Evolutionary conservation across 2,329 filamentous ascomycete genomes (phyloP).

Genomic region (Scopulariopsis brevicaulis): DNA sequence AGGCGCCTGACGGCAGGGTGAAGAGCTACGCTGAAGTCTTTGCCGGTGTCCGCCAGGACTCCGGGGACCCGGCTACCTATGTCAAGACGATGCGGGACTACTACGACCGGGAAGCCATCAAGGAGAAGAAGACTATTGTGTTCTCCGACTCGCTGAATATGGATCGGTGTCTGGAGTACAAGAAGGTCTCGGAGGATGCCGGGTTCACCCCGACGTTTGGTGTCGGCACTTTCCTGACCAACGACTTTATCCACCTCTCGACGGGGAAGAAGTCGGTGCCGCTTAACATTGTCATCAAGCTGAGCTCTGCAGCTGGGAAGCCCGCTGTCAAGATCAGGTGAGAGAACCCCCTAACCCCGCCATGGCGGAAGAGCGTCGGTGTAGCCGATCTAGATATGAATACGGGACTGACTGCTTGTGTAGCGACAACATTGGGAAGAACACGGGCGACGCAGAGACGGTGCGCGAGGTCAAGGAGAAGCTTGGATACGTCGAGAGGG

Average conservation of each 20-base stretch:
- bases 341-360: constrained; percentile 4
- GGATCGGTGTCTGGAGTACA: constrained; percentile 84
- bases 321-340: constrained; percentile 80
- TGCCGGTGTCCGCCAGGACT: constrained; percentile 79
- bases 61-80: constrained; percentile 72
- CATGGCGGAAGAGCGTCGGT: neutral
- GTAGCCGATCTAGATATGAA: neutral
- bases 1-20: constrained; percentile 23
- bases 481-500: constrained; percentile 75
- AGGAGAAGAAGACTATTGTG: constrained; percentile 75
- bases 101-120: constrained; percentile 66
- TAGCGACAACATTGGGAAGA: constrained; percentile 80
- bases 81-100: constrained; percentile 70
- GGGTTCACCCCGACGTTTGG: constrained; percentile 85
- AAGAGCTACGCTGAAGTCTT: constrained; percentile 74
- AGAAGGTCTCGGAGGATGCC: constrained; percentile 64
- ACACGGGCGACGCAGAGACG: constrained; percentile 73
- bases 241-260: constrained; percentile 69
- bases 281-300: constrained; percentile 96
- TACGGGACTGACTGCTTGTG: neutral
- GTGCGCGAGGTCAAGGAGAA: constrained; percentile 76
- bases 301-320: constrained; percentile 71
- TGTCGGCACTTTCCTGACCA: constrained; percentile 90
- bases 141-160: constrained; percentile 95
- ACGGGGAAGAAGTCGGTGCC: constrained; percentile 77